These are phyloP conservation scores for Claviceps purpurea DNA, from an alignment of 2,329 filamentous ascomycete genomes.

Conservation along the genomic window DNA sequence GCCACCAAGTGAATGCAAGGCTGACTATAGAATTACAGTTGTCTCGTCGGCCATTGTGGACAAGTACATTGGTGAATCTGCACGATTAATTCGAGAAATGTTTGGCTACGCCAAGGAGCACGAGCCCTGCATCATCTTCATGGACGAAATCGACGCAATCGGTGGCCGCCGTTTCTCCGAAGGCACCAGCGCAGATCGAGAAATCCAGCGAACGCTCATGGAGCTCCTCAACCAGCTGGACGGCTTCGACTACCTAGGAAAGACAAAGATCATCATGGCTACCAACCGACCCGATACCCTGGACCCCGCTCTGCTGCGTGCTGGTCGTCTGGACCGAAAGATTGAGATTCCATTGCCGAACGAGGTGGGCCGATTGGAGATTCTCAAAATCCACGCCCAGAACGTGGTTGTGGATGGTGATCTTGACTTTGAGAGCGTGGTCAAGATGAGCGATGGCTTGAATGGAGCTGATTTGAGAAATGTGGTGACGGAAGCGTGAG, in stretches of 20 bases:
- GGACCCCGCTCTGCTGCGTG: conserved; percentile 82
- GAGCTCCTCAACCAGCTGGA: conserved; percentile 97
- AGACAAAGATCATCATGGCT: conserved; percentile 99
- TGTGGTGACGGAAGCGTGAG: conserved; percentile 95
- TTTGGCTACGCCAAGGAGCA: conserved; percentile 99
- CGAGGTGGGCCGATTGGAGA: conserved; percentile 89
- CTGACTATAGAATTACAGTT: conserved; percentile 38
- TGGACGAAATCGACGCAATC: conserved; percentile 99
- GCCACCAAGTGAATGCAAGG: too few relatives aligned
- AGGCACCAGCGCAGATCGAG: conserved; percentile 91
- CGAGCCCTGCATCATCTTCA: conserved; percentile 99
- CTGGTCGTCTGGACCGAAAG: conserved; percentile 89
- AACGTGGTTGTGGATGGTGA: conserved; percentile 84
- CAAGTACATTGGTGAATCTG: conserved; percentile 98
- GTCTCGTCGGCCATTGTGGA: conserved; percentile 98
- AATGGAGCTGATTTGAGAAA: conserved; percentile 97
- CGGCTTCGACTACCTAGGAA: conserved; percentile 96
- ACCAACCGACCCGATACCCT: conserved; percentile 95
- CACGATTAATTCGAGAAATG: conserved; percentile 95
- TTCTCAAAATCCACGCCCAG: conserved; percentile 91
- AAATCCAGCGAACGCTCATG: conserved; percentile 98
- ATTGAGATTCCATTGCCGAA: conserved; percentile 96
- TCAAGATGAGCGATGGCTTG: conserved; percentile 98
- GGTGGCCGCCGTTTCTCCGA: conserved; percentile 93
- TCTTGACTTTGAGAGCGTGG: conserved; percentile 96